Conservation (phyloP, 2,329 filamentous ascomycete species). For the Fusarium buharicum region DNA sequence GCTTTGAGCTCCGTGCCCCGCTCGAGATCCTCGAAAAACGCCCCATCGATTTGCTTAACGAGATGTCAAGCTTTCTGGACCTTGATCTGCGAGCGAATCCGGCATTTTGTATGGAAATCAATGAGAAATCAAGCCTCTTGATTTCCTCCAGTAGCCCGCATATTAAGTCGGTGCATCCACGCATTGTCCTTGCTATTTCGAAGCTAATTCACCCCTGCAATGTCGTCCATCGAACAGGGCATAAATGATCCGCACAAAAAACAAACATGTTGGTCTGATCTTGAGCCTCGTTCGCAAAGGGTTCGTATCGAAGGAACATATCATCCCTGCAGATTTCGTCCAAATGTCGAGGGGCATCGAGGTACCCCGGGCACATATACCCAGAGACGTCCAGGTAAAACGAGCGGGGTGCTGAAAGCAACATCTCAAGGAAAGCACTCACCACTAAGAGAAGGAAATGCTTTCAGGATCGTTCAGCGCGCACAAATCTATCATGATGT, state of each 20-base stretch:
- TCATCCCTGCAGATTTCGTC: not conserved
- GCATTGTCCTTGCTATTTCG: not conserved
- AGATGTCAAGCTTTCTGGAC: not conserved
- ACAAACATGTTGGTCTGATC: no score
- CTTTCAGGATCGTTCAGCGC: constrained; percentile 46
- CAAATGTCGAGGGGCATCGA: not conserved
- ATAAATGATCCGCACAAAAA: not conserved
- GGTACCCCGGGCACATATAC: not conserved
- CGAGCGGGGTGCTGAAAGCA: constrained; percentile 13
- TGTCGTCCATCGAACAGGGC: not conserved
- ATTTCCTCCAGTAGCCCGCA: not conserved
- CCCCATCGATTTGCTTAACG: constrained; percentile 5
- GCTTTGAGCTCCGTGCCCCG: constrained; percentile 37
- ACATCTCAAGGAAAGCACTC: constrained; percentile 39
- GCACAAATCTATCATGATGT: constrained; percentile 57
- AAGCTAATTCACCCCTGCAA: not conserved
- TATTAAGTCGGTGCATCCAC: not conserved
- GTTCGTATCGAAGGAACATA: not conserved
- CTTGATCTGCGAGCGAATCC: not conserved
- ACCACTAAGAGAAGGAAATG: constrained; percentile 56
- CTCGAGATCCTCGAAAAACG: constrained; percentile 18
- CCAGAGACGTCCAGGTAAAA: not conserved
- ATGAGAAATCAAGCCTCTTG: not conserved
- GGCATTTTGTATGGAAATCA: not conserved
- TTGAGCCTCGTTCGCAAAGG: no score